Percentiles rank a stretch among this genome's conserved stretches.
Evolutionary conservation across 2,329 filamentous ascomycete genomes (phyloP).

Genomic region (Penicillium sp.): DNA sequence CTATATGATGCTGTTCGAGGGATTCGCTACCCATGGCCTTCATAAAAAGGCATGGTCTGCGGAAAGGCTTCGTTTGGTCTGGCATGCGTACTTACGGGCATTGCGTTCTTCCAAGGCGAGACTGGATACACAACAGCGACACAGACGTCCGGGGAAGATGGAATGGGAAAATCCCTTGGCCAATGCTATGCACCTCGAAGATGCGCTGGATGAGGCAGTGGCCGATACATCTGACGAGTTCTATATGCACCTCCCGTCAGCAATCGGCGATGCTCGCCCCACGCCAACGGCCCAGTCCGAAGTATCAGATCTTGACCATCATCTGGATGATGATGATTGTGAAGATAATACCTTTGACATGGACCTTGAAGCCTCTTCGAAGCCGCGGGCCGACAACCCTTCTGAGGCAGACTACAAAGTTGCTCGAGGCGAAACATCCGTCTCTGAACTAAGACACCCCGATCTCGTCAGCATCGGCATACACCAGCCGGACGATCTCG

Average conservation of each 20-base stretch:
- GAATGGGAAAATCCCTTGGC: constrained; percentile 36
- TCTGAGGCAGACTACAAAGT: not conserved
- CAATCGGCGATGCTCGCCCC: not conserved
- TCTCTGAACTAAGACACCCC: not conserved
- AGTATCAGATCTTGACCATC: not conserved
- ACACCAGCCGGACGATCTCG: constrained; percentile 19
- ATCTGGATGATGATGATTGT: not conserved
- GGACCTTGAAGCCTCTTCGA: not conserved
- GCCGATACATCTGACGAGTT: constrained; percentile 11
- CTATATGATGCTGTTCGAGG: constrained; percentile 79
- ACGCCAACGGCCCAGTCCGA: not conserved
- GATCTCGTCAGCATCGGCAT: constrained; percentile 7
- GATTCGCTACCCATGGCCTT: constrained; percentile 71
- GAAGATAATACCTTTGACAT: not conserved
- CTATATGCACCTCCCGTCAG: constrained; percentile 7
- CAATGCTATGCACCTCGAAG: constrained; percentile 6
- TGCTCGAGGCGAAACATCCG: not conserved
- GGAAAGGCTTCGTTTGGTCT: constrained; percentile 67
- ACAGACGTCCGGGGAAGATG: constrained; percentile 6
- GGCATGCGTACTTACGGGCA: constrained; percentile 61
- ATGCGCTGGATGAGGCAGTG: constrained; percentile 2
- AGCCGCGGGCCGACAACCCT: not conserved
- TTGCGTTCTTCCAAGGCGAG: constrained; percentile 39
- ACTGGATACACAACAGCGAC: constrained; percentile 13
- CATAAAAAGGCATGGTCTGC: constrained; percentile 72